Evolutionary conservation across 176 grass and related monocot genomes (phyloP).

Genomic region (Avena sativa): DNA sequence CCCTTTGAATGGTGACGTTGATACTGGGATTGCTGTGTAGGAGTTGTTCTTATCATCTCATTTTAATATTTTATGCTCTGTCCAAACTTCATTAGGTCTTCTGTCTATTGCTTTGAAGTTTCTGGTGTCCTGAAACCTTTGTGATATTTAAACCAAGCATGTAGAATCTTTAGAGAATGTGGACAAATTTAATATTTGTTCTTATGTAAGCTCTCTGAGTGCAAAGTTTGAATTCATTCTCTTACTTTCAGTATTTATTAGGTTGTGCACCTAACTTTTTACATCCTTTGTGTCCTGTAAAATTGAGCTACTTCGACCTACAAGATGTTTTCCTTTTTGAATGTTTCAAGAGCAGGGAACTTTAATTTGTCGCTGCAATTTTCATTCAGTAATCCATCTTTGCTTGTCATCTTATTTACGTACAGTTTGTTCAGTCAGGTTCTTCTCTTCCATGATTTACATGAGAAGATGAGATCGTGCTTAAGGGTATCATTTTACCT

Average conservation of each 20-base stretch:
- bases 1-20: conserved; percentile 10
- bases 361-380: not conserved
- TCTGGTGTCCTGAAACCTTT: not conserved
- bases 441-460: not conserved
- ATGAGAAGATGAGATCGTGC: not conserved
- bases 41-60: not conserved
- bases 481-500: not conserved
- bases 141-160: not conserved
- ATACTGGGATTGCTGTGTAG: not conserved
- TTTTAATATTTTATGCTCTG: not conserved
- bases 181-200: not conserved
- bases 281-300: not conserved
- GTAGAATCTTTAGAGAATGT: not conserved
- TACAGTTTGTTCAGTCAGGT: not conserved
- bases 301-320: not conserved
- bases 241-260: not conserved
- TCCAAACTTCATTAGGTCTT: not conserved
- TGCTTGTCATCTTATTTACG: not conserved
- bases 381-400: too few species aligned
- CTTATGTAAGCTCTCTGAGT: not conserved
- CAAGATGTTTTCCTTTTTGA: not conserved
- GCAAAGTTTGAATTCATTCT: not conserved
- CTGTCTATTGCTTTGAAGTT: not conserved
- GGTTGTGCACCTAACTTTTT: not conserved
- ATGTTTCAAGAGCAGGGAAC: conserved; percentile 3